Evolutionary conservation across 2,329 filamentous ascomycete genomes (phyloP).

Genomic region (Aspergillus uvarum): DNA sequence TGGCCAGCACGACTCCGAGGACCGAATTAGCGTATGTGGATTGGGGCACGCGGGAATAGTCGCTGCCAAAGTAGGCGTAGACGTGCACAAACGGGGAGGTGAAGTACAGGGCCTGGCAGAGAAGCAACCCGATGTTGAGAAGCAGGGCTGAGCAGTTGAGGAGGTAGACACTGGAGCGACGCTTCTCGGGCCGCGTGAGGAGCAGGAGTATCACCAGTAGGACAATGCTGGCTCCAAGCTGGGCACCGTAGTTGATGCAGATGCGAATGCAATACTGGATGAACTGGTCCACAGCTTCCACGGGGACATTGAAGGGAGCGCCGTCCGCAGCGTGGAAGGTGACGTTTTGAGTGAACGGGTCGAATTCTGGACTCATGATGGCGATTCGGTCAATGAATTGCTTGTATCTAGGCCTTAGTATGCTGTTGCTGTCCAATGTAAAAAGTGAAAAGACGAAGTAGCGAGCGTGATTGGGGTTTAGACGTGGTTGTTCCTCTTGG

Average conservation of each 20-base stretch:
- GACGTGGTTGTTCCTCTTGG: background rate
- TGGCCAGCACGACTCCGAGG: slow-evolving; percentile 49
- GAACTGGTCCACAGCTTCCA: slow-evolving; percentile 48
- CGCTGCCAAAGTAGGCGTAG: slow-evolving; percentile 59
- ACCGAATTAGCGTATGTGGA: slow-evolving; percentile 50
- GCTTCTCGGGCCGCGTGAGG: slow-evolving; percentile 66
- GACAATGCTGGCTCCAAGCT: slow-evolving; percentile 67
- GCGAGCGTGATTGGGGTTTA: background rate
- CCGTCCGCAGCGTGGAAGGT: slow-evolving; percentile 49
- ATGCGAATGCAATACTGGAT: slow-evolving; percentile 50
- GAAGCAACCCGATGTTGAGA: slow-evolving; percentile 58
- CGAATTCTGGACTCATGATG: slow-evolving; percentile 37
- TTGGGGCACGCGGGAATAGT: slow-evolving; percentile 52
- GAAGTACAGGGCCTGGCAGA: slow-evolving; percentile 53
- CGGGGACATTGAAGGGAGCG: slow-evolving; percentile 39
- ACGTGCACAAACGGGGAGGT: slow-evolving; percentile 61
- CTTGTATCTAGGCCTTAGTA: background rate
- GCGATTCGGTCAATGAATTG: background rate
- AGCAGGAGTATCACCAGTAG: slow-evolving; percentile 66
- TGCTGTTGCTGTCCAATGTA: background rate
- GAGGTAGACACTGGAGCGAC: slow-evolving; percentile 62
- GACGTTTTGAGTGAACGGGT: slow-evolving; percentile 55
- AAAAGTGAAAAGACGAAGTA: background rate
- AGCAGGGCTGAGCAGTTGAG: slow-evolving; percentile 64
- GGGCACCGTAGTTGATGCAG: slow-evolving; percentile 66